These are phyloP conservation scores for Carex myosuroides DNA, from an alignment of 176 grass and related monocot species.

Conservation along the genomic window DNA sequence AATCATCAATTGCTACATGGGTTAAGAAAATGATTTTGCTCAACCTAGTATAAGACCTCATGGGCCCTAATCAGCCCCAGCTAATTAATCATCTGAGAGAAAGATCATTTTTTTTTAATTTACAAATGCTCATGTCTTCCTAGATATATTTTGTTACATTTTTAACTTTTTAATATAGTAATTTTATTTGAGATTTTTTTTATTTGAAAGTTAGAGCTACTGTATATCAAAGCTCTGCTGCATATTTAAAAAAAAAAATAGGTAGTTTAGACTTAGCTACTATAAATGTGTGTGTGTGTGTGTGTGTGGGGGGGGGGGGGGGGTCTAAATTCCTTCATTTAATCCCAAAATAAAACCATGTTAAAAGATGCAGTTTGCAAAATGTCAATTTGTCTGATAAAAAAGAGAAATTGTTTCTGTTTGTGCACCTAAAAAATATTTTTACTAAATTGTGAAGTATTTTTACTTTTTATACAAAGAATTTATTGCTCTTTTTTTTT, in stretches of 20 bases:
- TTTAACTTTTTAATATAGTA: background rate
- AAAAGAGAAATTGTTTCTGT: no score
- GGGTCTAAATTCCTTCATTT: background rate
- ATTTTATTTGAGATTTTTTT: background rate
- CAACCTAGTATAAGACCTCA: background rate
- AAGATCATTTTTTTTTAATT: no score
- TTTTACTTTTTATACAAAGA: no score
- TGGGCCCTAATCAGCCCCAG: background rate
- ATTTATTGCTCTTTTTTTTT: no score
- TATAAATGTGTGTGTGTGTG: background rate
- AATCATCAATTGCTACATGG: background rate
- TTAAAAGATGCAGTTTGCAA: background rate
- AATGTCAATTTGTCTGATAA: background rate
- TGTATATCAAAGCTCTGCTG: no score
- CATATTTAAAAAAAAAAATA: no score
- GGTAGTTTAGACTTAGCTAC: background rate
- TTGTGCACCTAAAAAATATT: no score
- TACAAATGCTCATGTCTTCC: no score
- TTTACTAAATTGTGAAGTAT: no score
- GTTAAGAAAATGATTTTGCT: slow-evolving; percentile 5
- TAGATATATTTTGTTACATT: no score
- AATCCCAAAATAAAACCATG: background rate
- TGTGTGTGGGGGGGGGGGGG: no score
- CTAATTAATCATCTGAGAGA: background rate
- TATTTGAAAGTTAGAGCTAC: background rate